Conservation (phyloP, 495 filamentous ascomycete genomes). For the Xylaria nigripes region DNA sequence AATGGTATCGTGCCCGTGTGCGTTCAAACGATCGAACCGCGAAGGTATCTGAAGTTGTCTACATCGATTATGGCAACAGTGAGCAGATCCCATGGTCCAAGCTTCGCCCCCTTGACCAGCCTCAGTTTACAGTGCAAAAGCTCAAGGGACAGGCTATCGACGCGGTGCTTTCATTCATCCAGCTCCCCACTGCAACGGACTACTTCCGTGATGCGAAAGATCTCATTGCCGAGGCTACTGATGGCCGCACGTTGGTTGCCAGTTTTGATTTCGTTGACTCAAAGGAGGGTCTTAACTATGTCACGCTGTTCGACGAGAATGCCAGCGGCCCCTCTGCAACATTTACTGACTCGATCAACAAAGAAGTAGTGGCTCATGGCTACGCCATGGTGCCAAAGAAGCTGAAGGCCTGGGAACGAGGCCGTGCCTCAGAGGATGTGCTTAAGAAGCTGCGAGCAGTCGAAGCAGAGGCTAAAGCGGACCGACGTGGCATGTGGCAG, state of each 20-base stretch:
- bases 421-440: slow-evolving; percentile 55
- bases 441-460: slow-evolving; percentile 57
- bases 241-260: slow-evolving; percentile 67
- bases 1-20: slow-evolving; percentile 91
- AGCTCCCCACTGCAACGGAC: slow-evolving; percentile 68
- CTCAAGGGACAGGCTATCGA: slow-evolving; percentile 83
- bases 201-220: slow-evolving; percentile 72
- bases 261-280: slow-evolving; percentile 75
- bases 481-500: slow-evolving; percentile 86
- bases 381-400: slow-evolving; percentile 84
- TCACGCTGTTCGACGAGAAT: slow-evolving; percentile 81
- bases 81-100: slow-evolving; percentile 76
- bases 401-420: slow-evolving; percentile 78
- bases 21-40: slow-evolving; percentile 85
- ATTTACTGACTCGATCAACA: slow-evolving; percentile 66
- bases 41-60: slow-evolving; percentile 81
- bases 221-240: slow-evolving; percentile 59
- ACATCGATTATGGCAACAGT: slow-evolving; percentile 94
- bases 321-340: slow-evolving; percentile 33
- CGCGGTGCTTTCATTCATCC: slow-evolving; percentile 77
- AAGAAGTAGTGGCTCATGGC: slow-evolving; percentile 72
- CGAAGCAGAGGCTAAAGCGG: slow-evolving; percentile 66
- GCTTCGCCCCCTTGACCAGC: slow-evolving; percentile 67
- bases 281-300: slow-evolving; percentile 66
- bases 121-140: slow-evolving; percentile 69